phyloP scores from a whole-genome alignment of 495 filamentous ascomycete genomes.

The Glonium stellatum region DNA sequence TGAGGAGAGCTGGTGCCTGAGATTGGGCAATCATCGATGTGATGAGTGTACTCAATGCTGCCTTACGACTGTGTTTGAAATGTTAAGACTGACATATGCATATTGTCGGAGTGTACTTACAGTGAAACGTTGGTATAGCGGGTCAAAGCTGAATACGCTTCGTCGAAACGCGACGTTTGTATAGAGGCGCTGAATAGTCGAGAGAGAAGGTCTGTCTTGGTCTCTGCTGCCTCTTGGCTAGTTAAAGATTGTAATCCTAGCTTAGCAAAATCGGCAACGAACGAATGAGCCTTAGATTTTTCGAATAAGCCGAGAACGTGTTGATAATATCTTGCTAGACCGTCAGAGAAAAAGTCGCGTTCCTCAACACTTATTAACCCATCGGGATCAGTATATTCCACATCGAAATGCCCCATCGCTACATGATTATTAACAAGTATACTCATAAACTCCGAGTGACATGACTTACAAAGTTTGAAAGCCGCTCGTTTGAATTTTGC shows the following conservation, averaged over 20 bases:
- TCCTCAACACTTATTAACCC: conserved; percentile 57
- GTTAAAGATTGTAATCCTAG: conserved; percentile 56
- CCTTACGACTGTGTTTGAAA: conserved; percentile 39
- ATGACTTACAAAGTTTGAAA: conserved; percentile 68
- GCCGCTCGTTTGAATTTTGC: conserved; percentile 75
- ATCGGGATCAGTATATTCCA: conserved; percentile 27
- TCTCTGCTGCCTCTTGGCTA: conserved; percentile 15
- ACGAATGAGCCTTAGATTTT: conserved; percentile 61
- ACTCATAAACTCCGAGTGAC: background rate
- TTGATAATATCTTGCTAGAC: conserved; percentile 74
- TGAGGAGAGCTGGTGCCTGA: conserved; percentile 48
- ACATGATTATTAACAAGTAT: background rate
- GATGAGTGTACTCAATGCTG: conserved; percentile 59
- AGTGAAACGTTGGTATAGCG: conserved; percentile 62
- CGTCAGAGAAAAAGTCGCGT: conserved; percentile 63
- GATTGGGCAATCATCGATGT: conserved; percentile 61
- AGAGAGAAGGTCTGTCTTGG: conserved; percentile 60
- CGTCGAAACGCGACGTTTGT: conserved; percentile 66
- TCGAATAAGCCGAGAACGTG: conserved; percentile 82
- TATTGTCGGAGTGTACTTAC: conserved; percentile 23
- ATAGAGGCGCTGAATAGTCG: conserved; percentile 77
- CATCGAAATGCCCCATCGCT: conserved; percentile 5
- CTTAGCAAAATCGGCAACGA: conserved; percentile 76
- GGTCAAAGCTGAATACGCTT: conserved; percentile 72
- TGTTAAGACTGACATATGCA: background rate